Percentiles rank a stretch among this genome's conserved stretches.
Evolutionary conservation across 1,284 basidiomycete genomes (phyloP).

Genomic region (Trametes versicolor): DNA sequence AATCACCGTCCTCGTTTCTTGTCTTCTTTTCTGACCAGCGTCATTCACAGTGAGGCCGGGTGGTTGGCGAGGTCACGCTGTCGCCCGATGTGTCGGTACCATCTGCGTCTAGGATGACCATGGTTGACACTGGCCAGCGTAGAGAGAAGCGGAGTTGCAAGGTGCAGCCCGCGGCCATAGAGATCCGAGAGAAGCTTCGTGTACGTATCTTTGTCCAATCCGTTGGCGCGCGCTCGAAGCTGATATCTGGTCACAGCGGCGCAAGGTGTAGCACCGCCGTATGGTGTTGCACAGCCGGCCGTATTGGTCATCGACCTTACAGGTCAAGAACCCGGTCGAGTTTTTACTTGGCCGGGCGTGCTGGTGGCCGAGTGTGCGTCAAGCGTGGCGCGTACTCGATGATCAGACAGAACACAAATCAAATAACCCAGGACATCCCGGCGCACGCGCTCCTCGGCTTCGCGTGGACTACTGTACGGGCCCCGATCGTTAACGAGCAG

Average conservation of each 20-base stretch:
- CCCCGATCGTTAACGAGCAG: slow-evolving; percentile 17
- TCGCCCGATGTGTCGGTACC: slow-evolving; percentile 10
- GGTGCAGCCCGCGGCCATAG: slow-evolving; percentile 10
- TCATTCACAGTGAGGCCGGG: slow-evolving; percentile 22
- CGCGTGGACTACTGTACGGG: slow-evolving; percentile 9
- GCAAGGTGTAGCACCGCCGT: background rate
- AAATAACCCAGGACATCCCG: slow-evolving; percentile 34
- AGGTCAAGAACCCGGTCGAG: slow-evolving; percentile 3
- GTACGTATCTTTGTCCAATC: background rate
- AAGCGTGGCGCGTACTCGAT: slow-evolving; percentile 3
- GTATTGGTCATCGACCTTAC: background rate
- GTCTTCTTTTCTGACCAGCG: background rate
- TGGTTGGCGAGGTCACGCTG: slow-evolving; percentile 16
- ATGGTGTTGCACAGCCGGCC: background rate
- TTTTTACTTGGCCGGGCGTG: background rate
- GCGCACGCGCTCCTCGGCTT: slow-evolving; percentile 4
- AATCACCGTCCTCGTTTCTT: background rate
- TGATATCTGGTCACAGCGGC: background rate
- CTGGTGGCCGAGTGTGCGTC: slow-evolving; percentile 7
- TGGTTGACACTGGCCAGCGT: slow-evolving; percentile 13
- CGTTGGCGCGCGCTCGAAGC: no score
- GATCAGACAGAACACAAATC: slow-evolving; percentile 27
- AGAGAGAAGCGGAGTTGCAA: slow-evolving; percentile 8
- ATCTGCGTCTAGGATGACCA: slow-evolving; percentile 9
- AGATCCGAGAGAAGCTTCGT: slow-evolving; percentile 19